Base-by-base conservation (phyloP, 805 yeast genomes). In the Candida corydali region DNA sequence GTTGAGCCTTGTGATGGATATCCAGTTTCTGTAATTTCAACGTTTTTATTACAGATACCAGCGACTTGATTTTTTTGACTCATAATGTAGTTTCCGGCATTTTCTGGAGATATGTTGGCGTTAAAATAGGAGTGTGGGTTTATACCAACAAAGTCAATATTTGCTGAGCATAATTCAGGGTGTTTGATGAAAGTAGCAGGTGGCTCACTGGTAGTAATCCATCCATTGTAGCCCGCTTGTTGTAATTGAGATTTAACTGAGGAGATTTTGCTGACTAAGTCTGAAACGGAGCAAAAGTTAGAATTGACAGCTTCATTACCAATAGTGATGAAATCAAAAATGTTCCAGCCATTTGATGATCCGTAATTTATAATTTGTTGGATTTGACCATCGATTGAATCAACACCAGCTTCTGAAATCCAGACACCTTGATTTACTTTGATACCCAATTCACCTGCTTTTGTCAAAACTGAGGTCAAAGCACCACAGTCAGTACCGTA, bases 51-150 rank as follows among this genome's bases (percentile, higher is more conserved):
- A 65, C 96, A 88, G 31, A 69, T 61, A 11, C 58, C 60, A 46
- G 71, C 60, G 17, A 80, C 80, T 39, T 80, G 54, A 16, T 50
- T 57, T 43, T 76, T 65, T 63, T 89, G 94, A 22, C 77, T 76
- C 34, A 65, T 59, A 29, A 86, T 77, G 50, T 84, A 89, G 7
- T 65, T 31, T 31, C 96, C 96, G 3, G 96, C 78, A 27, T 75
- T 66, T 18, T 61, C 63, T 22, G 97, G 91, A 41, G 73, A 53
- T 36, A 80, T 63, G 45, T 61, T 61, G 4, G 72, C 50, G 55
- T 87, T 84, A 57, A 88, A 89, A 66, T 86, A 89, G 4, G 96
- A 74, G 58, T 89, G 91, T 17, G 95, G 78, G 59, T 89, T 88
- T 49, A 87, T 75, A 43, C 94, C 95, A 45, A 86, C 87, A 49